A percentile compares a stretch with the other conserved stretches of the same genome.
These are phyloP conservation scores for Hanseniaspora sp. DNA, from an alignment of 1,139 yeast species.

Conservation along the genomic window DNA sequence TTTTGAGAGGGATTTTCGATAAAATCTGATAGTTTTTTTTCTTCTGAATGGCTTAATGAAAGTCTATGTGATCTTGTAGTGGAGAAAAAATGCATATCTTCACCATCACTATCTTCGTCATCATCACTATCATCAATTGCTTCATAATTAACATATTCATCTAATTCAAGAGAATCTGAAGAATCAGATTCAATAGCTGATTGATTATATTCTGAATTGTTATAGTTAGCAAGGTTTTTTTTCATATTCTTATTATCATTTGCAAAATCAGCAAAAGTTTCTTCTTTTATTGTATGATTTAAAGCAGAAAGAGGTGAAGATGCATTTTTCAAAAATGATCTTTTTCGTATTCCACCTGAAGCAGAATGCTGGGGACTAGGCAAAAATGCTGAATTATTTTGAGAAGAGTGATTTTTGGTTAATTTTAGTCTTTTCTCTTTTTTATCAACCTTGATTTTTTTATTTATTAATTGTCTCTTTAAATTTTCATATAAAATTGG, in stretches of 20 bases:
- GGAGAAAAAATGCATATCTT: background rate
- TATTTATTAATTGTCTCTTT: constrained; percentile 5
- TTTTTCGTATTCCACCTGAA: background rate
- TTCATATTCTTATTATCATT: background rate
- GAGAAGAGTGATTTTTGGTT: background rate
- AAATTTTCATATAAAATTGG: constrained; percentile 6
- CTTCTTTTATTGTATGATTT: constrained; percentile 1
- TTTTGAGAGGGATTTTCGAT: background rate
- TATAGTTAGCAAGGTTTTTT: background rate
- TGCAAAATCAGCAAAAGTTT: background rate
- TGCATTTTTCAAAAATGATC: constrained; percentile 1
- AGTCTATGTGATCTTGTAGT: constrained; percentile 13
- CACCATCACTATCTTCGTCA: constrained; percentile 4
- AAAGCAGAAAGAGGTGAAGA: constrained; percentile 9
- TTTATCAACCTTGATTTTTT: constrained; percentile 2
- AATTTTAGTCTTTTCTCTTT: background rate
- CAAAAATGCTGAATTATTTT: background rate
- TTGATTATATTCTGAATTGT: background rate
- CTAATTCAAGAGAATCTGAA: background rate
- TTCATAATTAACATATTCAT: no score
- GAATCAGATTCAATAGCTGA: constrained; percentile 6
- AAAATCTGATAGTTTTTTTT: background rate
- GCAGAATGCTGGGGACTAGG: background rate
- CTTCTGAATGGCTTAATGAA: constrained; percentile 6
- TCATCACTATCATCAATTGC: no score